Conservation (phyloP, 805 yeast species). For the Cyberlindnera lachancei region DNA sequence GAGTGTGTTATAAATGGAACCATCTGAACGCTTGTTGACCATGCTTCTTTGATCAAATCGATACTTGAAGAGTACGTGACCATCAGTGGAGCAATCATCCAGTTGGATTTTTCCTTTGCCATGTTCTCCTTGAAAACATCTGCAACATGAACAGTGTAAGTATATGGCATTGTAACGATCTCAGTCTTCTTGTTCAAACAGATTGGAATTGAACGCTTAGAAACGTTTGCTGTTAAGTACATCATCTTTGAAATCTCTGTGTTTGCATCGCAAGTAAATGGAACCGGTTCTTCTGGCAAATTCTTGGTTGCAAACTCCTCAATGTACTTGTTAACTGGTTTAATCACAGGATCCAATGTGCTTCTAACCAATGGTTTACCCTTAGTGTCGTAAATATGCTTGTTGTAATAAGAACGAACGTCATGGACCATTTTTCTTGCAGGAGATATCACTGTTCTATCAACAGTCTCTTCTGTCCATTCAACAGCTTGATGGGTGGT, state of each 20-base stretch:
- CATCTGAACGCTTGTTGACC: slow-evolving; percentile 5
- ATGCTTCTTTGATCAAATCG: slow-evolving; percentile 27
- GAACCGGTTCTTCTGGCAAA: slow-evolving; percentile 36
- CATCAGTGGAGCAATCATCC: slow-evolving; percentile 22
- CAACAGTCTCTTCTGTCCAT: slow-evolving; percentile 26
- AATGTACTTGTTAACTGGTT: slow-evolving; percentile 52
- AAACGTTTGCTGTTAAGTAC: slow-evolving; percentile 33
- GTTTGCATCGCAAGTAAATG: slow-evolving; percentile 36
- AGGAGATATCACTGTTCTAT: slow-evolving; percentile 36
- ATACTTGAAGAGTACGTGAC: slow-evolving; percentile 27
- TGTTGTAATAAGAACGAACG: slow-evolving; percentile 43
- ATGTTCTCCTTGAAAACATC: slow-evolving; percentile 33
- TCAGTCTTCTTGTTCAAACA: slow-evolving; percentile 21
- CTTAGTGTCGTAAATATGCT: slow-evolving; percentile 44
- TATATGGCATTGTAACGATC: slow-evolving; percentile 28
- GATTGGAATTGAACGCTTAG: slow-evolving; percentile 31
- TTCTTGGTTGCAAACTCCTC: slow-evolving; percentile 36
- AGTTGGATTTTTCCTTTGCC: slow-evolving; percentile 31
- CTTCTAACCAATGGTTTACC: slow-evolving; percentile 60
- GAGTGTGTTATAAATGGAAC: neutral
- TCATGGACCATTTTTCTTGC: slow-evolving; percentile 38
- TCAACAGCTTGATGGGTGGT: slow-evolving; percentile 23
- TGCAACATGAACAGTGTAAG: slow-evolving; percentile 28
- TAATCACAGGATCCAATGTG: slow-evolving; percentile 53
- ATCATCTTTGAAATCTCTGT: slow-evolving; percentile 54